These are phyloP conservation scores for Canavalia gladiata DNA, from an alignment of 306 rosid genomes.

Conservation along the genomic window DNA sequence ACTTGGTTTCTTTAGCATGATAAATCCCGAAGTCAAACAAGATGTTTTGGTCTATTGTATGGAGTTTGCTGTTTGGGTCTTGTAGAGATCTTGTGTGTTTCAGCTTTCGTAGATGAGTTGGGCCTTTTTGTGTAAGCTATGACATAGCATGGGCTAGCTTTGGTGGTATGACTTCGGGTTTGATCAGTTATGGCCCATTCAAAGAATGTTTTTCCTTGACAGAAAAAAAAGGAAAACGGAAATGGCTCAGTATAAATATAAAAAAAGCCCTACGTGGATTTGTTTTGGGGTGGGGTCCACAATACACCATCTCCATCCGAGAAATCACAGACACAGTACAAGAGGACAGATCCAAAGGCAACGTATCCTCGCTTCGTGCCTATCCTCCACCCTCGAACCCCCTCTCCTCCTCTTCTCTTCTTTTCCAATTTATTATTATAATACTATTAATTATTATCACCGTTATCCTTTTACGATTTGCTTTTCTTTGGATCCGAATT, in stretches of 20 bases:
- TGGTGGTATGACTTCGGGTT: too few species aligned
- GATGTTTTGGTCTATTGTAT: too few species aligned
- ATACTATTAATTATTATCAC: not conserved
- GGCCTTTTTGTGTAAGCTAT: too few species aligned
- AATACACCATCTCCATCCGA: slow-evolving; percentile 1
- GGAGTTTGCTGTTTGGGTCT: too few species aligned
- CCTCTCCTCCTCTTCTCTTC: not conserved
- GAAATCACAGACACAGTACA: slow-evolving; percentile 26
- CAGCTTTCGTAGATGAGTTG: too few species aligned
- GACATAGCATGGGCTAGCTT: too few species aligned
- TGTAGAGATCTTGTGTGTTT: too few species aligned
- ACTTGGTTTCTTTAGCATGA: too few species aligned
- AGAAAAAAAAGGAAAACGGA: not conserved
- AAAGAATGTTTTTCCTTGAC: too few species aligned
- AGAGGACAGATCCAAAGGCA: slow-evolving; percentile 27
- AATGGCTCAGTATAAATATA: not conserved
- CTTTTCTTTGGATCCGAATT: not conserved
- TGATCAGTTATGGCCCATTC: too few species aligned
- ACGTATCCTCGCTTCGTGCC: slow-evolving; percentile 70
- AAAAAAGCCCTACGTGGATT: too few species aligned
- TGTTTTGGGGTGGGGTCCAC: slow-evolving; percentile 35
- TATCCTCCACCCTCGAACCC: slow-evolving; percentile 23
- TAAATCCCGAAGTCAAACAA: too few species aligned
- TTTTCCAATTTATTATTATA: not conserved
- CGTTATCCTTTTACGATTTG: not conserved